Base-by-base conservation (phyloP, 306 rosid genomes). In the Astragalus membranaceus region DNA sequence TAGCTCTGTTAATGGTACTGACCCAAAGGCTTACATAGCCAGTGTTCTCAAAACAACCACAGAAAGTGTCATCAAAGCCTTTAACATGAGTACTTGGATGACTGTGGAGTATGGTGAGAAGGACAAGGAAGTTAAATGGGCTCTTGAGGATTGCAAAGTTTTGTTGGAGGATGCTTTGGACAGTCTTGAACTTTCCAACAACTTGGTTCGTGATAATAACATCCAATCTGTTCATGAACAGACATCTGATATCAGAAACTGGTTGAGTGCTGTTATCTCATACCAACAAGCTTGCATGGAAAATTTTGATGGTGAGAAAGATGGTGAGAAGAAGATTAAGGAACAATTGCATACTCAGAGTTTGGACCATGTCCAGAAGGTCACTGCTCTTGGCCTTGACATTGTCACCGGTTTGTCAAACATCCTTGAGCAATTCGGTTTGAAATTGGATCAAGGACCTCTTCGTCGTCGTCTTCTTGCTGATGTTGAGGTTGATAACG, bases 261-360 rank as follows among this genome's bases (percentile, higher is more conserved):
- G 98, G 98, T 56, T 92, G 15, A 79, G 89, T 0, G 78, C 92
- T 0, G 89, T 86, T 41, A 59, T 87, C 70, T 75, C 92, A 0
- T 89, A 81, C 63, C 81, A 85, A 1, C 78, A 82, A 36, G 37
- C 82, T 0, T 91, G 97, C 65, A 54, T 79, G 30, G 92, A 86
- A 0, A 83, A 81, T 0, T 75, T 80, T 0, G 83, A 85, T 3
- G 10, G 10, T 2, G 64, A 49, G 1, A 82, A 61, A 7, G 84
- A 76, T 0, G 46, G 69, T 2, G 79, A 75, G 52, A 53, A 63
- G 12, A 48, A 77, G 12, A 41, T 89, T 37, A 67, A 65, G 73
- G 73, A 67, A 0, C 39, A 53, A 7, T 41, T 81, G 8, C 8
- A 73, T 0, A 2, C 1, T 0, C 4, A 48, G 16, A 52, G 47